Conservation (phyloP, 441 rosid species). For the Jatropha podagrica region DNA sequence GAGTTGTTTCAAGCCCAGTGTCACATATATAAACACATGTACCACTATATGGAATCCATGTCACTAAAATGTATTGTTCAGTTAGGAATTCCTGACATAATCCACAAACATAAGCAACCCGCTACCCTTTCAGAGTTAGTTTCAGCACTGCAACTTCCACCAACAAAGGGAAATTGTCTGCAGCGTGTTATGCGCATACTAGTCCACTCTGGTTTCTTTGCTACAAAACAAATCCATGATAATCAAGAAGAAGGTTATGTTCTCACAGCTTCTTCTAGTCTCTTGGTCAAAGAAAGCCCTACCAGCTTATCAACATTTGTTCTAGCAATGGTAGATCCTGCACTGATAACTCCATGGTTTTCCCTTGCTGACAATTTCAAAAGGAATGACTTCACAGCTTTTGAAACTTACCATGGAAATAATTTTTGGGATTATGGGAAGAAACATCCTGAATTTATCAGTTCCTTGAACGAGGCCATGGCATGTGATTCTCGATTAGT, state of each 20-base stretch:
- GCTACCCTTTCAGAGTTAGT: conserved; percentile 28
- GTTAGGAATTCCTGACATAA: conserved; percentile 31
- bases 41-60: conserved; percentile 30
- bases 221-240: background rate
- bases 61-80: conserved; percentile 28
- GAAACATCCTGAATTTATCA: conserved; percentile 12
- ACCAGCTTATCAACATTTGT: conserved; percentile 11
- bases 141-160: conserved; percentile 18
- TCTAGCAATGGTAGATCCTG: conserved; percentile 29
- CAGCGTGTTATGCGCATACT: conserved; percentile 38
- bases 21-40: conserved; percentile 30
- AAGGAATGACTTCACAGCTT: conserved; percentile 22
- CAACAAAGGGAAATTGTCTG: conserved; percentile 16
- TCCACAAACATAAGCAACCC: conserved; percentile 29
- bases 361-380: conserved; percentile 30
- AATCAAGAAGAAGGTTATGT: conserved; percentile 15
- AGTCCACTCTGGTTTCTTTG: conserved; percentile 34
- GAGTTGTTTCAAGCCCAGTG: conserved; percentile 37
- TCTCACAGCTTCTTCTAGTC: conserved; percentile 32
- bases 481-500: conserved; percentile 31
- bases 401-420: conserved; percentile 26
- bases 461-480: conserved; percentile 34
- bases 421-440: conserved; percentile 25
- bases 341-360: conserved; percentile 17
- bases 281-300: conserved; percentile 35